Evolutionary conservation across 78 protist species (phyloP), one percentile per base, ranked within the genome.

Genomic region (Mastigamoeba balamuthi): DNA sequence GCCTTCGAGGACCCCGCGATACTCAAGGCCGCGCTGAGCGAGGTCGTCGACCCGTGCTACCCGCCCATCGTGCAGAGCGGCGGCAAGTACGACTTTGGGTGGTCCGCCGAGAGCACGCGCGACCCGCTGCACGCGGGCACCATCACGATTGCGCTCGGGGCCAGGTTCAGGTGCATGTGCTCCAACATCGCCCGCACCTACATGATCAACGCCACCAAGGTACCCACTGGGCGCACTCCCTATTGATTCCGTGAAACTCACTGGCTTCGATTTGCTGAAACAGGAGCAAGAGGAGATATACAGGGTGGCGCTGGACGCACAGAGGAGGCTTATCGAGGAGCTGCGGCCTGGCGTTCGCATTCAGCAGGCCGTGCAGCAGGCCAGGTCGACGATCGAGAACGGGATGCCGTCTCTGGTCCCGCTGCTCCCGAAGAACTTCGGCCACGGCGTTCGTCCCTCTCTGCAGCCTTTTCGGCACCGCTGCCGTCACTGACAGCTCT

Each of bases 41-140:
- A 83, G 1, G 42, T 30, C 58, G 70, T 85, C 1, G 89, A 88
- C 40, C 40, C 72, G 37, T 70, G 83, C 35, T 80, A 86, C 40
- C 68, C 75, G 23, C 95, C 95, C 25, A 84, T 91, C 70, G 84
- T 91, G 69, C 93, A 88, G 70, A 53, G 82, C 67, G 95, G 95
- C 48, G 92, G 90, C 37, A 28, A 27, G 27, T 85, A 89, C 70
- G 72, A 78, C 42, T 52, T 86, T 25, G 66, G 41, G 29, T 70
- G 74, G 40, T 37, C 48, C 27, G 87, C 89, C 3, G 64, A 28
- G n/a, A 43, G 75, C 23, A 68, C 41, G 35, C 86, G 73, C 40
- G 87, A 76, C 23, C 35, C 74, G 23, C 44, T 84, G 4, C 72
- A 73, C 41, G 58, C 72, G 30, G 92, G 81, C 37, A 63, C 91